Conservation (phyloP, 306 rosid species). For the Sphenostylis stenocarpa region DNA sequence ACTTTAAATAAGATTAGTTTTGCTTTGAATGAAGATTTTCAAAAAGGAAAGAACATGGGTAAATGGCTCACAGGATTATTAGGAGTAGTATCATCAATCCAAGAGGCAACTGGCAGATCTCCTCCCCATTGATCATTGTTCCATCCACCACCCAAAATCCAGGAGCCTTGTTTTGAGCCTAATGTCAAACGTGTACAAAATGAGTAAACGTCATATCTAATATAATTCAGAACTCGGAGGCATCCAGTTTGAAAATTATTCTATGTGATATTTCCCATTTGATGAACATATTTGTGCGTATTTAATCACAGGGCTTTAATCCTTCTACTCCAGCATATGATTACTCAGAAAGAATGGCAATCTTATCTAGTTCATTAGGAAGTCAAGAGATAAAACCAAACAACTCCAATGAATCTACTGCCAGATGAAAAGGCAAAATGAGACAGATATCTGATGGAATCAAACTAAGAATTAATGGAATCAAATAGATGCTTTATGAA, state of each 20-base stretch:
- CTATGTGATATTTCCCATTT: slow-evolving; percentile 12
- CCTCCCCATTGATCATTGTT: slow-evolving; percentile 93
- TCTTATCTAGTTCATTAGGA: not conserved
- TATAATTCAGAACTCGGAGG: not conserved
- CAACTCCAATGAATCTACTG: not conserved
- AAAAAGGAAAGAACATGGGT: slow-evolving; percentile 22
- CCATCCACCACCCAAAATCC: slow-evolving; percentile 99
- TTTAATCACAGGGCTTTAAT: not conserved
- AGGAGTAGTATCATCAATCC: slow-evolving; percentile 74
- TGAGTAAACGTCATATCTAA: not conserved
- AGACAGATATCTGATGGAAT: slow-evolving; percentile 3
- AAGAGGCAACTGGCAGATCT: slow-evolving; percentile 69
- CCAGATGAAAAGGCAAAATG: slow-evolving; percentile 11
- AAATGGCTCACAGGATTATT: slow-evolving; percentile 69
- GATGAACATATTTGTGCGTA: not conserved
- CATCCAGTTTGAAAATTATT: not conserved
- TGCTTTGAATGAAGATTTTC: slow-evolving; percentile 12
- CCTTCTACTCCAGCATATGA: not conserved
- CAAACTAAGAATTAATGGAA: not conserved
- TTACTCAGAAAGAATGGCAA: slow-evolving; percentile 7
- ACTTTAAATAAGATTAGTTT: slow-evolving; percentile 29
- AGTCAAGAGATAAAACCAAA: not conserved
- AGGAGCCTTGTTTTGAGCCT: slow-evolving; percentile 70
- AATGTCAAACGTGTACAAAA: slow-evolving; percentile 26
- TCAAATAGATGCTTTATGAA: not conserved